These are phyloP conservation scores for Prunus fruticosa DNA, from an alignment of 306 rosid species.

Conservation along the genomic window DNA sequence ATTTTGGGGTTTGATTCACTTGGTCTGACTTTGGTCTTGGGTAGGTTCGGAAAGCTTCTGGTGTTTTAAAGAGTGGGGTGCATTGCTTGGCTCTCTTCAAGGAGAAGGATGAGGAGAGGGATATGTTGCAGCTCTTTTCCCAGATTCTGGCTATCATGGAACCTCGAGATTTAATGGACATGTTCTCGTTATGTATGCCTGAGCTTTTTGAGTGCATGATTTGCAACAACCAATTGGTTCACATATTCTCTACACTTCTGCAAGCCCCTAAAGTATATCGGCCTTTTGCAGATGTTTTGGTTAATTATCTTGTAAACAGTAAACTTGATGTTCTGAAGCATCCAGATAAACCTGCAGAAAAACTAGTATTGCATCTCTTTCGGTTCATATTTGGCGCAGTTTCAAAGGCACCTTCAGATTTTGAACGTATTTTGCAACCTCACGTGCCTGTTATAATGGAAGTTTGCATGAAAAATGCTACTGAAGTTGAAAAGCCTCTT, in stretches of 20 bases:
- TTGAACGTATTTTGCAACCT: constrained; percentile 97
- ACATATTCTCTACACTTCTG: constrained; percentile 87
- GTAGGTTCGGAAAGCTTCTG: constrained; percentile 93
- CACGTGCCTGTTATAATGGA: constrained; percentile 94
- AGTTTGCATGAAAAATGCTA: constrained; percentile 90
- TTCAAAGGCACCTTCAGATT: constrained; percentile 91
- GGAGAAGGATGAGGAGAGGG: constrained; percentile 98
- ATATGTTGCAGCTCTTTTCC: constrained; percentile 88
- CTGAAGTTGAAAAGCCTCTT: constrained; percentile 93
- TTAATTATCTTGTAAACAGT: constrained; percentile 79
- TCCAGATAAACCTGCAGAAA: constrained; percentile 87
- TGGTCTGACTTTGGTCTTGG: constrained; percentile 30
- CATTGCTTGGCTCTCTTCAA: constrained; percentile 96
- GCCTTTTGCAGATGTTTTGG: constrained; percentile 95
- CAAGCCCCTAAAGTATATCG: constrained; percentile 76
- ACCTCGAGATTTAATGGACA: constrained; percentile 98
- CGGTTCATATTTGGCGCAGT: constrained; percentile 90
- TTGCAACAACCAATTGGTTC: constrained; percentile 82
- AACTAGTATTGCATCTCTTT: constrained; percentile 90
- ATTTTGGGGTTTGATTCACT: constrained; percentile 19
- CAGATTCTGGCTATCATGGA: constrained; percentile 98
- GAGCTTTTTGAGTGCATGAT: constrained; percentile 99
- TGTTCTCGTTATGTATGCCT: constrained; percentile 98
- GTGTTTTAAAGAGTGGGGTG: constrained; percentile 94
- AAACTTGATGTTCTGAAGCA: constrained; percentile 85